Base-by-base conservation (phyloP, 352 stramenopile species). In the Elongisporangium undulatum region DNA sequence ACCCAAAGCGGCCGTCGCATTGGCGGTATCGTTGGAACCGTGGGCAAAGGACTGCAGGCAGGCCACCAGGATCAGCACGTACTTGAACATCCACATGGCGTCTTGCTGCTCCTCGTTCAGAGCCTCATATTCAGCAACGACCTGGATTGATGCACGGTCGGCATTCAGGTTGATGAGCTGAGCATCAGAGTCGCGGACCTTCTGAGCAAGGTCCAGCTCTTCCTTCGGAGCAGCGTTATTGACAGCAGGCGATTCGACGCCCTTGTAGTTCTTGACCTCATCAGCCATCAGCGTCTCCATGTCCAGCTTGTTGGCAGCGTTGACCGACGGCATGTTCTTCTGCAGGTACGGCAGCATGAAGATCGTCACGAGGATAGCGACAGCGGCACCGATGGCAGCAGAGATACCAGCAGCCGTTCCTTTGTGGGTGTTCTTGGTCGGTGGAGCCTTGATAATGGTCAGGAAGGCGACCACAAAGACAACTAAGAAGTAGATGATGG, bases 1-100 rank as follows among this genome's bases (percentile, higher is more conserved):
- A 22, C 66, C 67, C 20, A 94, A 64, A 0, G 87, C 82, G 4
- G 68, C 85, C 38, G 92, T 92, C 2, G 79, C 63, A 63, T 95
- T 96, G 19, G 83, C 81, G 1, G 89, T 80, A 62, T 96, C 85
- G 63, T 94, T 94, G 22, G 85, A 74, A 20, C 87, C 87, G 66
- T 96, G 87, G 1, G 74, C 71, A 63, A 91, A 94, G 17, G 82
- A 87, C 56, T 88, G 77, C 19, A 92, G 63, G 29, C 67, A 81
- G 34, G 84, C 76, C 16, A 87, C 88, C 29, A 93, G 71, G 19
- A 95, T 75, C 56, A 94, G 70, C 29, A 94, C 55, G 66, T 82
- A 89, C 50, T 70, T 87, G 61, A 75, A 72, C 58, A 73, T 63
- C 24, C 59, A 74, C 64, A 71, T 75, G 50, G 71, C 68, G 59